Evolutionary conservation across 2,329 filamentous ascomycete species (phyloP).

Genomic region (Hymenoscyphus fructigenus): DNA sequence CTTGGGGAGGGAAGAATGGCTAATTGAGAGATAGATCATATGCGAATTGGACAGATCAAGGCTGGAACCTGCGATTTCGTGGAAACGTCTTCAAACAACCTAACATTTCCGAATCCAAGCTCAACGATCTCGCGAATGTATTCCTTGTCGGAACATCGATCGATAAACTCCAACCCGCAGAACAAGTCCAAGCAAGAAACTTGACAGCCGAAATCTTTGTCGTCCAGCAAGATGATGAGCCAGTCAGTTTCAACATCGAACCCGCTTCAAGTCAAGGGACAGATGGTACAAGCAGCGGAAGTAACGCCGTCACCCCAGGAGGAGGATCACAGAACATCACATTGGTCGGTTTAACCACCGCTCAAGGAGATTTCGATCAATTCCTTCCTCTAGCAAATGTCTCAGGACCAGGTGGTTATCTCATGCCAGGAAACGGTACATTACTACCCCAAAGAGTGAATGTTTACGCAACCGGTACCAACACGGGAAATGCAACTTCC

Average conservation of each 20-base stretch:
- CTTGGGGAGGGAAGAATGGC: not conserved
- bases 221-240: constrained; percentile 66
- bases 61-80: constrained; percentile 75
- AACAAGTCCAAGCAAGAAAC: constrained; percentile 70
- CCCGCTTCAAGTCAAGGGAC: constrained; percentile 56
- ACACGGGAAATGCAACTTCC: constrained; percentile 70
- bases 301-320: constrained; percentile 49
- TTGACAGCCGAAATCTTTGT: constrained; percentile 71
- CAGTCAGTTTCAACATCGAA: constrained; percentile 63
- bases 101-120: constrained; percentile 60
- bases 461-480: constrained; percentile 63
- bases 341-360: constrained; percentile 65
- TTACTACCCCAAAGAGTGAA: constrained; percentile 65
- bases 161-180: constrained; percentile 53
- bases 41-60: constrained; percentile 75
- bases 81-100: constrained; percentile 82
- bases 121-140: constrained; percentile 67
- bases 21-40: constrained; percentile 46
- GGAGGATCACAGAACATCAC: constrained; percentile 63
- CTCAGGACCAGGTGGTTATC: constrained; percentile 49
- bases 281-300: constrained; percentile 46
- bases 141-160: constrained; percentile 68
- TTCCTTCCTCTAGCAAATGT: constrained; percentile 64
- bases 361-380: constrained; percentile 69
- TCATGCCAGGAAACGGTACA: constrained; percentile 65